Evolutionary conservation across 2,329 filamentous ascomycete species (phyloP).

Genomic region (Paraconiothyrium brasiliense): DNA sequence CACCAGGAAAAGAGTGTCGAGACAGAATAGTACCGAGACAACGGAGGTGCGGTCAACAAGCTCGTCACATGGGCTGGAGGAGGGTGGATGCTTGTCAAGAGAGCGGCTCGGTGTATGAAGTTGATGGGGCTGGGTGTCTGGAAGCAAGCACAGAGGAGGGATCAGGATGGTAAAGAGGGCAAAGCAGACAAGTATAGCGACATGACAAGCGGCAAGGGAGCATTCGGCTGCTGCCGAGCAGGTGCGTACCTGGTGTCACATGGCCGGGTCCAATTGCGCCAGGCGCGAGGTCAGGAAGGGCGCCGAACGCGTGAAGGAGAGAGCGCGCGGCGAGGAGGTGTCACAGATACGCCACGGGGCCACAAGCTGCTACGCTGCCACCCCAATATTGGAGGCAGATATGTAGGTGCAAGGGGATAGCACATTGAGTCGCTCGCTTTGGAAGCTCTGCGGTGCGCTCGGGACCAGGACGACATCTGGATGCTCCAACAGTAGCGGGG

Average conservation of each 20-base stretch:
- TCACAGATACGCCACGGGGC: constrained; percentile 41
- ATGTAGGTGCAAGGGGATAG: constrained; percentile 27
- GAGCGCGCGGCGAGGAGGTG: constrained; percentile 35
- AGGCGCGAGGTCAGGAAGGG: constrained; percentile 41
- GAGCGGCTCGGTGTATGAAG: constrained; percentile 32
- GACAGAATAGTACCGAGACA: constrained; percentile 30
- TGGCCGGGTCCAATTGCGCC: constrained; percentile 32
- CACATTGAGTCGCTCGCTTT: constrained; percentile 20
- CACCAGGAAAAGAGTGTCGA: constrained; percentile 31
- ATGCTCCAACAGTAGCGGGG: constrained; percentile 7
- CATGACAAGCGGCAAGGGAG: constrained; percentile 42
- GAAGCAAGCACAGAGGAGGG: constrained; percentile 30
- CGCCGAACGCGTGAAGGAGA: constrained; percentile 37
- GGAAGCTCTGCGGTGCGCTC: constrained; percentile 7
- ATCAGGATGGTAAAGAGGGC: constrained; percentile 27
- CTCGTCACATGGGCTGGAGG: constrained; percentile 42
- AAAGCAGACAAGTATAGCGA: constrained; percentile 40
- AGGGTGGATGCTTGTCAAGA: constrained; percentile 31
- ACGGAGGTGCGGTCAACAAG: constrained; percentile 32
- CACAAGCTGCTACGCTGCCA: constrained; percentile 48
- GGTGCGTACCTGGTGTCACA: constrained; percentile 33
- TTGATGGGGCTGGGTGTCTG: constrained; percentile 31
- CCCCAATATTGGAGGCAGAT: constrained; percentile 30
- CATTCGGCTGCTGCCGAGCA: constrained; percentile 41
- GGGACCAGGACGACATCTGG: not conserved